Evolutionary conservation across 140 eudicot genomes (phyloP).

Genomic region (Cichorium intybus): DNA sequence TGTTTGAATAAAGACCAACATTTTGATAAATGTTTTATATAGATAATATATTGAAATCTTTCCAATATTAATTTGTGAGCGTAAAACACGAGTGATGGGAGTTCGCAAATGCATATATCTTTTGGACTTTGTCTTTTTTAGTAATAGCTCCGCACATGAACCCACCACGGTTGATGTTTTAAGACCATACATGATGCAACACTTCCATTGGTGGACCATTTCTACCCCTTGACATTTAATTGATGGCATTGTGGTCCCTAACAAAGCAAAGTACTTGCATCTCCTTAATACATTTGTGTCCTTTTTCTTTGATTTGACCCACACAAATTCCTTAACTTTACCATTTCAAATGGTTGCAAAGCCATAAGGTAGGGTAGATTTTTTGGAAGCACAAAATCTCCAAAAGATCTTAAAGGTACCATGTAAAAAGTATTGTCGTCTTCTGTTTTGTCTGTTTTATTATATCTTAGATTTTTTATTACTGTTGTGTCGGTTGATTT

Average conservation of each 20-base stretch:
- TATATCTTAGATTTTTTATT: not conserved
- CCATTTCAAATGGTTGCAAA: conserved; percentile 14
- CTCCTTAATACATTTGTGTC: conserved; percentile 17
- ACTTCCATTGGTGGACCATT: conserved; percentile 14
- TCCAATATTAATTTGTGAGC: too few relatives aligned
- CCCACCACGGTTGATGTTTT: not conserved
- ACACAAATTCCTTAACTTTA: conserved; percentile 13
- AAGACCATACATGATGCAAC: conserved; percentile 19
- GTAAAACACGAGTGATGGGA: too few relatives aligned
- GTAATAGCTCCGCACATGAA: conserved; percentile 5
- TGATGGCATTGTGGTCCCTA: conserved; percentile 23
- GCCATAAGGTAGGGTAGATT: conserved; percentile 12
- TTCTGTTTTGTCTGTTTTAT: not conserved
- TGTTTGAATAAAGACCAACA: too few relatives aligned
- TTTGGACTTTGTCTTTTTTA: conserved; percentile 8
- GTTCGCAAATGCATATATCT: not conserved
- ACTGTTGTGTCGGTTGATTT: too few relatives aligned
- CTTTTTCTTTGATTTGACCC: conserved; percentile 16
- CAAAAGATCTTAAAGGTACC: not conserved
- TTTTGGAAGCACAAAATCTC: not conserved
- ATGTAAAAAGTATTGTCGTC: not conserved
- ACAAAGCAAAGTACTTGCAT: conserved; percentile 6
- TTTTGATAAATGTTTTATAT: too few relatives aligned
- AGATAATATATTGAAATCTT: too few relatives aligned
- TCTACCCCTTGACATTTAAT: conserved; percentile 7